These are phyloP conservation scores for Beauveria pseudobassiana DNA, from an alignment of 2,329 filamentous ascomycete species.

Conservation along the genomic window DNA sequence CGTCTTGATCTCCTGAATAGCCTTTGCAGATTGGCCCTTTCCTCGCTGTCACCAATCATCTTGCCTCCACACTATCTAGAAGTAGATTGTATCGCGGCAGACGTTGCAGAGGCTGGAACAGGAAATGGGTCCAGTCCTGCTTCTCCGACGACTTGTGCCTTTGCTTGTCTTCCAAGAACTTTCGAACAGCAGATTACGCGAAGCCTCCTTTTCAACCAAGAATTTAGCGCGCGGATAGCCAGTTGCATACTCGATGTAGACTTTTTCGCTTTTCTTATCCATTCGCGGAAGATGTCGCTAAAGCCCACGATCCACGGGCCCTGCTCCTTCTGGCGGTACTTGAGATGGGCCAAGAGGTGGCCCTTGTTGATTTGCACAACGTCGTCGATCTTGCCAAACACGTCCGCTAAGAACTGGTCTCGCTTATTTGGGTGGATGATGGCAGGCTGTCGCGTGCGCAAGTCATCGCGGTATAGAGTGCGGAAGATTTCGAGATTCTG, in stretches of 20 bases:
- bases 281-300: constrained; percentile 95
- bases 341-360: constrained; percentile 83
- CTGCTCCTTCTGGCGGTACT: constrained; percentile 94
- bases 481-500: constrained; percentile 80
- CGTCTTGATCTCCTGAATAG: constrained; percentile 83
- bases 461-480: constrained; percentile 75
- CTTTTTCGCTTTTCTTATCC: constrained; percentile 89
- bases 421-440: constrained; percentile 74
- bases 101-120: constrained; percentile 88
- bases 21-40: constrained; percentile 75
- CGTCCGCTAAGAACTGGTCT: constrained; percentile 70
- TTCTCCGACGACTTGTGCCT: constrained; percentile 73
- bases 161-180: constrained; percentile 75
- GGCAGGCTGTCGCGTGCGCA: constrained; percentile 64
- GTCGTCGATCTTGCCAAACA: constrained; percentile 85
- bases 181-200: constrained; percentile 79
- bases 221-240: constrained; percentile 79
- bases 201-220: constrained; percentile 74
- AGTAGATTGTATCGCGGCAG: constrained; percentile 85
- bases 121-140: constrained; percentile 87
- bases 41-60: constrained; percentile 76
- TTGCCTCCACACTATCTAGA: constrained; percentile 74
- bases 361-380: constrained; percentile 91
- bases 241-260: constrained; percentile 88
- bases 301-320: constrained; percentile 91